A percentile compares a stretch with the other conserved stretches of the same genome.
Conservation (phyloP, 208 protist genomes). For the Acanthamoeba sp. region DNA sequence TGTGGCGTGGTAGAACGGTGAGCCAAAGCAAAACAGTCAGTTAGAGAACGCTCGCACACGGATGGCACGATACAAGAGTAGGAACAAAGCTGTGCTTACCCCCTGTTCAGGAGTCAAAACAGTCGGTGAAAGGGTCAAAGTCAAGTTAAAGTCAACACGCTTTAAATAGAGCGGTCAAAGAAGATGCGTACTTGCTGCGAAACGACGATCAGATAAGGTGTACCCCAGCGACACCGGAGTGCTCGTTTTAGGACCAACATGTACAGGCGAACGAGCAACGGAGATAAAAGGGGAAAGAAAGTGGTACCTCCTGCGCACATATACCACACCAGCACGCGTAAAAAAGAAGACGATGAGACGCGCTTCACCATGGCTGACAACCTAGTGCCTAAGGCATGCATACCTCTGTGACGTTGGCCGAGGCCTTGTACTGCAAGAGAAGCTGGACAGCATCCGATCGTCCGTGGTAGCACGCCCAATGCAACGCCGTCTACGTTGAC, state of each 20-base stretch:
- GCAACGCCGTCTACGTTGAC: neutral
- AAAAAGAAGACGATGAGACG: neutral
- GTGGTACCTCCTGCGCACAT: neutral
- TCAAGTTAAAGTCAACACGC: neutral
- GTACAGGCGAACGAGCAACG: too few species aligned
- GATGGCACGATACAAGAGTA: too few species aligned
- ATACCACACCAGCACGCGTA: too few species aligned
- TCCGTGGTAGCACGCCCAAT: neutral
- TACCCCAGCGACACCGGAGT: too few species aligned
- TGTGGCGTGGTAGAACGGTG: neutral
- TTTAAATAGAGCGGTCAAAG: neutral
- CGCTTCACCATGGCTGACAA: too few species aligned
- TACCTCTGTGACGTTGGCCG: neutral
- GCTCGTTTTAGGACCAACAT: too few species aligned
- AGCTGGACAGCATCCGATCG: neutral
- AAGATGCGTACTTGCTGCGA: neutral
- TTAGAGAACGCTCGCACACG: too few species aligned
- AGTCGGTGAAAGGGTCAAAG: neutral
- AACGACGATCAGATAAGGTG: too few species aligned
- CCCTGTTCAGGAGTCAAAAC: neutral
- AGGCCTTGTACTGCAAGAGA: neutral
- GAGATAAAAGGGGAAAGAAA: too few species aligned
- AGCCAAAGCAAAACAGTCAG: neutral
- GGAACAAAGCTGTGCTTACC: neutral
- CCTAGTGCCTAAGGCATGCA: too few species aligned